Percentiles rank a stretch among this genome's conserved stretches.
phyloP scores from a whole-genome alignment of 306 rosid genomes.

The Castanopsis chinensis region DNA sequence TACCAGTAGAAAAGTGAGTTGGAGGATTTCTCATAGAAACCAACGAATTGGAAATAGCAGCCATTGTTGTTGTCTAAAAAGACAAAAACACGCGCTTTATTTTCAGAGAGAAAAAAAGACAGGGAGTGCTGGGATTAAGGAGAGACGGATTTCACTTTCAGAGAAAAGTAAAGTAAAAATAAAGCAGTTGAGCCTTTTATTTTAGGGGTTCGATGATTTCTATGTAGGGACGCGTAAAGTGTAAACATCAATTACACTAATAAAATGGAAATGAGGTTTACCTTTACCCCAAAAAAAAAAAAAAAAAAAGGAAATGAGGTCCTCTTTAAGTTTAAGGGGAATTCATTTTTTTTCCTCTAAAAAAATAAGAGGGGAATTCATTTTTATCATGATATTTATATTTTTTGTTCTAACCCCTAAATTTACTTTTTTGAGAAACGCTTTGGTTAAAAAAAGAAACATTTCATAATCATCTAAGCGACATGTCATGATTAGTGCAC shows the following conservation, averaged over 20 bases:
- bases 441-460: no score
- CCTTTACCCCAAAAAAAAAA: no score
- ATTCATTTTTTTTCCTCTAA: no score
- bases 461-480: no score
- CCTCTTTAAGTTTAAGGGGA: no score
- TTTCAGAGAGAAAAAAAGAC: neutral
- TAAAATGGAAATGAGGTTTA: no score
- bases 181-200: neutral
- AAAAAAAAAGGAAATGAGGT: no score
- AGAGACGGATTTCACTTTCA: conserved; percentile 4
- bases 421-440: no score
- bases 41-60: conserved; percentile 61
- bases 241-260: neutral
- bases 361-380: no score
- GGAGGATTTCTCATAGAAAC: conserved; percentile 34
- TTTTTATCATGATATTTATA: no score
- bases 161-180: neutral
- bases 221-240: neutral
- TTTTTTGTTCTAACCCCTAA: no score
- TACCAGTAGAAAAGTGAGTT: conserved; percentile 41
- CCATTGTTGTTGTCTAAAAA: conserved; percentile 40
- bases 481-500: no score
- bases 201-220: conserved; percentile 36
- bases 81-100: neutral
- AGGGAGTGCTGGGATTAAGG: neutral